Percentiles rank a stretch among this genome's conserved stretches.
These are phyloP conservation scores for Termitomyces sp. DNA, from an alignment of 1,284 basidiomycete species.

Conservation along the genomic window DNA sequence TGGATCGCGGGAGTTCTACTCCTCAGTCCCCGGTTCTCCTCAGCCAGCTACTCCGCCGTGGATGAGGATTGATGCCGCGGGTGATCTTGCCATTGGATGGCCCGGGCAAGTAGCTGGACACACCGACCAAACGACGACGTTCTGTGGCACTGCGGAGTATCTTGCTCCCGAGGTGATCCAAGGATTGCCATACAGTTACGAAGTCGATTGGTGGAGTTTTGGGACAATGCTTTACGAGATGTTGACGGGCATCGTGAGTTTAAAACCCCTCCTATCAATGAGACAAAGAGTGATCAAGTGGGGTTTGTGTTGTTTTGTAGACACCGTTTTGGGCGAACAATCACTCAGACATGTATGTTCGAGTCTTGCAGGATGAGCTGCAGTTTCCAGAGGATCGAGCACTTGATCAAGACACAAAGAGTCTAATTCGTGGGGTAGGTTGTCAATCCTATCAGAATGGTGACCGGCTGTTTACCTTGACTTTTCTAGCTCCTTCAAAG, in stretches of 20 bases:
- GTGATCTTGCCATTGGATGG: constrained; percentile 49
- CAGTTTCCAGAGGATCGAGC: constrained; percentile 86
- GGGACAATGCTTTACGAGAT: constrained; percentile 98
- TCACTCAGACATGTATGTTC: constrained; percentile 92
- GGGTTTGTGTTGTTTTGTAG: constrained; percentile 35
- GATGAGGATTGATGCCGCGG: constrained; percentile 58
- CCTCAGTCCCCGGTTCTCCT: constrained; percentile 36
- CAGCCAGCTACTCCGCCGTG: constrained; percentile 58
- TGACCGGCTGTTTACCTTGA: neutral
- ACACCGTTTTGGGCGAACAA: constrained; percentile 94
- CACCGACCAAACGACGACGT: constrained; percentile 71
- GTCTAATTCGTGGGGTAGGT: constrained; percentile 88
- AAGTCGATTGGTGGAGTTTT: constrained; percentile 97
- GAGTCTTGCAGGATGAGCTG: constrained; percentile 83
- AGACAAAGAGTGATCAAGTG: constrained; percentile 6
- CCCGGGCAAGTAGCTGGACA: constrained; percentile 43
- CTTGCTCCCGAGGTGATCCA: constrained; percentile 93
- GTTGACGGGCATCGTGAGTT: constrained; percentile 83
- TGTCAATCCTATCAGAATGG: neutral
- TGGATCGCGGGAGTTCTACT: constrained; percentile 48
- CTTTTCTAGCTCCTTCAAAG: constrained; percentile 75
- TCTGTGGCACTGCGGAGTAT: constrained; percentile 92
- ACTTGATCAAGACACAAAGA: constrained; percentile 92
- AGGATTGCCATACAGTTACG: constrained; percentile 86
- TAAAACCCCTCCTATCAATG: neutral